Evolutionary conservation across 371 early-diverging fungal genomes (phyloP), one percentile per base, ranked within the genome.

Genomic region (Fennellomyces sp.): DNA sequence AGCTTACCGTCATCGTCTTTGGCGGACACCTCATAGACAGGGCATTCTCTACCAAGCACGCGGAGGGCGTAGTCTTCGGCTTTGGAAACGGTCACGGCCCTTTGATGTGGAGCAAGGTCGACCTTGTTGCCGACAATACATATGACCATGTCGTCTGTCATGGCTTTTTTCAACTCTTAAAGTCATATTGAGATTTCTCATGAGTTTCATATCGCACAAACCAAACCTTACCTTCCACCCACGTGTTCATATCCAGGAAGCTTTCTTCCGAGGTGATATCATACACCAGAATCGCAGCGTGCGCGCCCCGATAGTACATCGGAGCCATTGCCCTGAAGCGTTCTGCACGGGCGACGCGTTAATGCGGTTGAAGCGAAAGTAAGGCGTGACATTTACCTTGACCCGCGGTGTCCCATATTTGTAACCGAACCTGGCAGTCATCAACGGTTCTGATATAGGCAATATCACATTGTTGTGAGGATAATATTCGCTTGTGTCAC

Each of bases 281-380:
- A 73, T 96, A 99, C 11, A 91, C 94, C 4, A 96, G 93, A 12
- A 94, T 87, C 5, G 96, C 95, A n/a, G 93, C 94, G 71, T 91
- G 91, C 5, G 97, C 97, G 64, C 94, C 94, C 51, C 98, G 82
- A 75, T 97, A 99, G 75, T 97, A 98, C 94, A 95, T 96, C 27
- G 95, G 97, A 26, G 88, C 87, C 83, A 81, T 81, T 54, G 81
- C 75, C 60, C 81, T 67, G 64, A 82, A 81, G 19, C 81, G 72
- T 60, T 84, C 84, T 72, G 7, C 7, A 21, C 7, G n/a, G n/a
- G n/a, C n/a, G n/a, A n/a, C n/a, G n/a, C n/a, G n/a, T 45, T 45
- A 21, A 70, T 72, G 52, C 73, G 72, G 71, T 75, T 75, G n/a
- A n/a, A n/a, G n/a, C n/a, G n/a, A n/a, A n/a, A n/a, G n/a, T n/a